Base-by-base conservation (phyloP, 1,284 basidiomycete species). In the Irpex sp. region DNA sequence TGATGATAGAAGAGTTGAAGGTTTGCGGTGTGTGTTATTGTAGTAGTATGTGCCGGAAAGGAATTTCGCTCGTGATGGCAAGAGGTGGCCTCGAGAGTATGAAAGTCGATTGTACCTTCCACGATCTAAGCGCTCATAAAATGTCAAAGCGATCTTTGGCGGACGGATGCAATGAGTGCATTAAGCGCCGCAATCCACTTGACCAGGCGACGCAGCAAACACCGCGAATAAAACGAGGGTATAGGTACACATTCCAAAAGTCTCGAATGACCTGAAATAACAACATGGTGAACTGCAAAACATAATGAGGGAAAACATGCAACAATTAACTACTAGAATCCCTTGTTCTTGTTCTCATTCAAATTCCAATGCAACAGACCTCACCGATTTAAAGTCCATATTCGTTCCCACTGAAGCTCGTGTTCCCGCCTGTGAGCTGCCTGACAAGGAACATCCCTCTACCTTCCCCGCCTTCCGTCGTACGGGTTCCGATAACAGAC, bases 361-460 rank as follows among this genome's bases (percentile, higher is more conserved):
- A 2, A 43, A 51, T 51, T 51, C 49, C 9, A 19, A 19, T 26
- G 26, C 26, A 17, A 51, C 17, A 19, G 13, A 51, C 17, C 21
- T 3, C 3, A 5, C 21, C 9, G 31, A 11, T 31, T 67, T 57
- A 68, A 31, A 66, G 61, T 60, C 67, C 68, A 46, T 68, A 69
- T 19, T 68, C 66, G 33, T 66, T 69, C 19, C 67, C 68, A 35
- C 64, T 67, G 57, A 66, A 70, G 43, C 63, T 68, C 11, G 54
- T 59, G 37, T 73, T 75, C 11, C 78, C 79, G 33, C 89, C 90
- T 4, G 90, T 92, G 79, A 92, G 79, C 72, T 92, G 90, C 39
- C 76, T 70, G 17, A 81, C 77, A 54, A 81, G 68, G 65, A 76
- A 78, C 78, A 81, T 81, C 5, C 79, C 79, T 17, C 79, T 68